Evolutionary conservation across 176 grass and related monocot species (phyloP).

Genomic region (Guadua angustifolia): DNA sequence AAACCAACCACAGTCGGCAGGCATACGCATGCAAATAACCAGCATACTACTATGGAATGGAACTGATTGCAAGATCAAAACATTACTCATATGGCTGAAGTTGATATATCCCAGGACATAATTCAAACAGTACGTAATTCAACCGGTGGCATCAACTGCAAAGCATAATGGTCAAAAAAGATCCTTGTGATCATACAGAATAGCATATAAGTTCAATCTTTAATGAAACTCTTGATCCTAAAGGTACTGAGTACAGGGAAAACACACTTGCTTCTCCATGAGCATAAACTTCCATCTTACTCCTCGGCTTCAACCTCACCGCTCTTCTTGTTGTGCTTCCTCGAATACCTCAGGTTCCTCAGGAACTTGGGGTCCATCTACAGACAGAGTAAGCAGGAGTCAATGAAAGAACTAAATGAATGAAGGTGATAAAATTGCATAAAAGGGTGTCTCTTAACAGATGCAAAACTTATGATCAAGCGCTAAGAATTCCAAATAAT

Average conservation of each 20-base stretch:
- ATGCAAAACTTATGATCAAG: not conserved
- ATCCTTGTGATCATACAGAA: constrained; percentile 14
- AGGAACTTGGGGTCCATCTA: constrained; percentile 78
- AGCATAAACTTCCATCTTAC: constrained; percentile 29
- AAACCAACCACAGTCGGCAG: not conserved
- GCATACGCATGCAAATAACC: not conserved
- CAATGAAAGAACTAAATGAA: not conserved
- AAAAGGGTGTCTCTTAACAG: too few relatives aligned
- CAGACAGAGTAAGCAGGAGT: not conserved
- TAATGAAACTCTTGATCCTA: constrained; percentile 25
- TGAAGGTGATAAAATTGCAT: not conserved
- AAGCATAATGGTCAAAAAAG: constrained; percentile 10
- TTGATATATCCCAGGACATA: not conserved
- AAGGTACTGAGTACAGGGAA: not conserved
- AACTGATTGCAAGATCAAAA: not conserved
- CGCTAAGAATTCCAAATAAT: not conserved
- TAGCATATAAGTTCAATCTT: constrained; percentile 18
- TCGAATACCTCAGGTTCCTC: constrained; percentile 72
- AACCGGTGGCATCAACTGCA: not conserved
- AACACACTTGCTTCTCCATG: constrained; percentile 2
- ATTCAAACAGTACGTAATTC: not conserved
- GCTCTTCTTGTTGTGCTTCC: constrained; percentile 64
- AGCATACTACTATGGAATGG: not conserved
- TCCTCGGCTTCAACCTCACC: constrained; percentile 46
- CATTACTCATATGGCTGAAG: not conserved